These are phyloP conservation scores for Claviceps sp. DNA, from an alignment of 2,329 filamentous ascomycete genomes.

Conservation along the genomic window DNA sequence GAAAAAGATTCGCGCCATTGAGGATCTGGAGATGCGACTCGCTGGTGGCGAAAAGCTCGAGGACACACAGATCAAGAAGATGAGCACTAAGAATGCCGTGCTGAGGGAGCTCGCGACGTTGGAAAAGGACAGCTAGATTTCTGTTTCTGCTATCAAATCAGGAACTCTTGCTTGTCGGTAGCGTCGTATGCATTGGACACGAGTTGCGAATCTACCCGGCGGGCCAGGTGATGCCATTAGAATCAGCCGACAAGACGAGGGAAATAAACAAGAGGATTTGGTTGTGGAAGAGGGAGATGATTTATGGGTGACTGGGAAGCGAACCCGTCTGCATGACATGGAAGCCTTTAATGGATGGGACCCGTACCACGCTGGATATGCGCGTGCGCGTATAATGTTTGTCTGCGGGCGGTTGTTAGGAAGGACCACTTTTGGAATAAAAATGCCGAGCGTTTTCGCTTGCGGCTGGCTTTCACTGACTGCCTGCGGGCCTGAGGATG, in stretches of 20 bases:
- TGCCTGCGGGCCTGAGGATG: too few species aligned
- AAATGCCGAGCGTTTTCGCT: not conserved
- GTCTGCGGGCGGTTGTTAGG: not conserved
- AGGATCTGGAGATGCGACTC: constrained; percentile 93
- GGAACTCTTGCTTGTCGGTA: not conserved
- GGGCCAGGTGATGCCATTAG: not conserved
- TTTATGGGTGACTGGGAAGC: not conserved
- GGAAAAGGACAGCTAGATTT: constrained; percentile 14
- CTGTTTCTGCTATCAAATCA: too few species aligned
- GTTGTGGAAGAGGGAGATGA: not conserved
- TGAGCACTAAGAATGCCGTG: constrained; percentile 73
- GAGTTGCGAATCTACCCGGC: not conserved
- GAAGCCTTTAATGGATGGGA: not conserved
- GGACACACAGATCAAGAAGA: constrained; percentile 98
- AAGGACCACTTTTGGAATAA: not conserved
- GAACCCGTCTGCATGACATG: not conserved
- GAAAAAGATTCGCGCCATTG: constrained; percentile 96
- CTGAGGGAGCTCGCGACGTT: constrained; percentile 66
- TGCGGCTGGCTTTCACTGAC: not conserved
- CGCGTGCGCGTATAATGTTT: not conserved
- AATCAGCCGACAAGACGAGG: not conserved
- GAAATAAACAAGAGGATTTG: not conserved
- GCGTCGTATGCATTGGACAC: not conserved
- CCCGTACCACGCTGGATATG: not conserved
- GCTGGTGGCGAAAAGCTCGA: constrained; percentile 93